Conservation (phyloP, 1,284 basidiomycete genomes). For the Ceratobasidium sp. region DNA sequence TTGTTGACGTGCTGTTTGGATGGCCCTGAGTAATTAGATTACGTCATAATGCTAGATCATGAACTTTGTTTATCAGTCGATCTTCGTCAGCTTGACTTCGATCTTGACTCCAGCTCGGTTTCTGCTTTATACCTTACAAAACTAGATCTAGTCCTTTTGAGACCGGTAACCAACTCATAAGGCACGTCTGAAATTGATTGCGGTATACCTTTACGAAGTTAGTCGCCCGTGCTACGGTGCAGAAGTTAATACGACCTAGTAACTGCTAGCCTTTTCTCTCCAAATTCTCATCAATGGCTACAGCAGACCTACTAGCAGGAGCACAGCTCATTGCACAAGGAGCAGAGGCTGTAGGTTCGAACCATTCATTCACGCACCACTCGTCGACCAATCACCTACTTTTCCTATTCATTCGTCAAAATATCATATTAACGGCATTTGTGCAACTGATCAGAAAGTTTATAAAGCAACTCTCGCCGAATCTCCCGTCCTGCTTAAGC, state of each 20-base stretch:
- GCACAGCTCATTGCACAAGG: constrained; percentile 75
- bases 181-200: too few species aligned
- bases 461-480: constrained; percentile 70
- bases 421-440: neutral
- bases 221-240: neutral
- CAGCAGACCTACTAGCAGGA: constrained; percentile 53
- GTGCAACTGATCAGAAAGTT: constrained; percentile 74
- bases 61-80: constrained; percentile 8
- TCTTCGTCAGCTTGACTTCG: neutral
- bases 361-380: constrained; percentile 47
- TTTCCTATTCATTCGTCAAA: constrained; percentile 18
- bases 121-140: too few species aligned
- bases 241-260: neutral
- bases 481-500: constrained; percentile 82
- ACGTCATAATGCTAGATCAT: constrained; percentile 8
- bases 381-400: neutral
- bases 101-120: too few species aligned
- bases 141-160: too few species aligned
- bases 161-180: too few species aligned
- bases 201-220: too few species aligned
- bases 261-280: neutral
- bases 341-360: constrained; percentile 73
- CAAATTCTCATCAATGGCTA: constrained; percentile 2
- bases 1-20: constrained; percentile 28
- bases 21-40: constrained; percentile 26